Percentiles rank a stretch among this genome's conserved stretches.
Conservation (phyloP, 805 yeast species). For the Suhomyces sp. region DNA sequence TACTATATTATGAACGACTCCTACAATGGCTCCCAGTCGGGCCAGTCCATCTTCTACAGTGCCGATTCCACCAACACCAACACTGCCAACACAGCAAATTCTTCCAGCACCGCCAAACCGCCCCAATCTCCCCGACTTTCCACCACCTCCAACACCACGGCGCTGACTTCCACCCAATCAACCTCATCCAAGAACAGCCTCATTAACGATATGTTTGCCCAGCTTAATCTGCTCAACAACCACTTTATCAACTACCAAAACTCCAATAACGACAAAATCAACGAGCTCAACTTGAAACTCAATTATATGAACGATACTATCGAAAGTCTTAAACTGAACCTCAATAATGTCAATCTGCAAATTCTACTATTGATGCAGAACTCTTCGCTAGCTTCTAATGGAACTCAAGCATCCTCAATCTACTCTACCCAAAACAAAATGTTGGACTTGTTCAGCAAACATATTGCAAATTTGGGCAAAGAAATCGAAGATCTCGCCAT, state of each 20-base stretch:
- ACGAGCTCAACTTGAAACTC: constrained; percentile 16
- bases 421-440: constrained; percentile 10
- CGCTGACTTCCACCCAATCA: neutral
- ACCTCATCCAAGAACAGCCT: neutral
- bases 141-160: neutral
- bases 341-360: constrained; percentile 14
- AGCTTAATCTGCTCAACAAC: constrained; percentile 14
- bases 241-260: constrained; percentile 16
- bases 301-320: constrained; percentile 12
- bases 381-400: neutral
- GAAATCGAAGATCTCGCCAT: constrained; percentile 19
- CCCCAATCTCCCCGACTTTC: neutral
- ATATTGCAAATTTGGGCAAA: constrained; percentile 17
- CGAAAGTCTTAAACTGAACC: constrained; percentile 9
- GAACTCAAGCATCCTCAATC: neutral
- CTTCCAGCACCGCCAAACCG: constrained; percentile 1
- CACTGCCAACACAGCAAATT: neutral
- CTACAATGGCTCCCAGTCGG: neutral
- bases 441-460: constrained; percentile 18
- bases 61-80: constrained; percentile 1
- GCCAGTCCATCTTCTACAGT: constrained; percentile 4
- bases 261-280: constrained; percentile 19
- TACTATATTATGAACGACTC: constrained; percentile 4
- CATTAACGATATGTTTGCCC: constrained; percentile 10
- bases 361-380: constrained; percentile 7